Base-by-base conservation (phyloP, 1,139 yeast species). In the Candida sp. region DNA sequence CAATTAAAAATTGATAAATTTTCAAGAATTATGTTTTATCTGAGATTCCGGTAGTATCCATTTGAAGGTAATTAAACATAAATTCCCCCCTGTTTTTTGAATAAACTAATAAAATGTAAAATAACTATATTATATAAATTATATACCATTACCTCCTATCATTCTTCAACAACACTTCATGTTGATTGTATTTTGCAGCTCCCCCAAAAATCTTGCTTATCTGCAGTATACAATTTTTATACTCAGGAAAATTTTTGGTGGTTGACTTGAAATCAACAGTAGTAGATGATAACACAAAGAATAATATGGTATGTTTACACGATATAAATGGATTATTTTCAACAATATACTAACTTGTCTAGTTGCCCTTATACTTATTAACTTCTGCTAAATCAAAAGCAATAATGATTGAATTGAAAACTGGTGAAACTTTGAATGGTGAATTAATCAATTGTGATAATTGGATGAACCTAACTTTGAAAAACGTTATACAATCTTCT, bases 321-420 rank as follows among this genome's bases (percentile, higher is more conserved):
- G 34, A 12, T 5, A n/a, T 11, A 32, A n/a, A 6, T 11, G 19
- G 19, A 12, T 11, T 5, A 12, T 32, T 12, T 12, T 39, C 15
- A 34, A 27, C 23, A 19, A 5, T 21, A n/a, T 27, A 44, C 48
- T 39, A 43, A 41, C 47, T 5, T 29, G 2, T 37, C 8, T 45
- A 72, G 99, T 81, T 93, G 51, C 99, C 99, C 36, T 75, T 93
- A 58, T 90, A 90, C 55, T 75, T 95, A 51, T 77, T 95, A 55
- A 89, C 95, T 43, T 88, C 97, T 44, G 91, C 97, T 21, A 91
- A 89, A 64, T 93, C 90, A 47, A 91, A 88, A 59, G 88, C 90
- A 35, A 78, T 93, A 58, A 78, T 87, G 59, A 90, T 95, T 45
- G 99, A 93, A 65, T 79, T 95, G 61, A 95, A 95, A 64, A 84